These are phyloP conservation scores for Rhodocollybia butyracea DNA, from an alignment of 768 basidiomycete species.

Conservation along the genomic window DNA sequence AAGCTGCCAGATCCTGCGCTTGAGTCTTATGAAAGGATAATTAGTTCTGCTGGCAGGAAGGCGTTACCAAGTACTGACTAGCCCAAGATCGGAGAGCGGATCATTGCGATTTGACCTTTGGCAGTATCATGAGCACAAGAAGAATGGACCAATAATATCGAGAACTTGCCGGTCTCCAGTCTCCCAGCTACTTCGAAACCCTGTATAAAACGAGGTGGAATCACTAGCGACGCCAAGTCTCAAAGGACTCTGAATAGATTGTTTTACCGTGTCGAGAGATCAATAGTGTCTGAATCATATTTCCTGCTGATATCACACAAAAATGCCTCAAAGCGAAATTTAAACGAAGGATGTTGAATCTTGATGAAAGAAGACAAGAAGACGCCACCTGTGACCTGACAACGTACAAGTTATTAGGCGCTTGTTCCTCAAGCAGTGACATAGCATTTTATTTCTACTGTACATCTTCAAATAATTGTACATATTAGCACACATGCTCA, in stretches of 20 bases:
- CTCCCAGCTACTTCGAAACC: conserved; percentile 8
- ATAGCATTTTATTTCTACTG: too few species aligned
- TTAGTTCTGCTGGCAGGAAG: neutral
- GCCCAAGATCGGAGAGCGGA: conserved; percentile 3
- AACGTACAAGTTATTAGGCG: too few species aligned
- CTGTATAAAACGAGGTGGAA: neutral
- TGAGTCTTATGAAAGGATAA: conserved; percentile 32
- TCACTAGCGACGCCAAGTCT: neutral
- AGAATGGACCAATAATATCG: too few species aligned
- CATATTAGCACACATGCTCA: conserved; percentile 84
- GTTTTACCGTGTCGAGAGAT: conserved; percentile 6
- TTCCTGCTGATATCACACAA: too few species aligned
- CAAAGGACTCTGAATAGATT: neutral
- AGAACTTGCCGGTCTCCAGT: conserved; percentile 3
- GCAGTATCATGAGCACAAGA: neutral
- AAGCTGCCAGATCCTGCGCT: conserved; percentile 66
- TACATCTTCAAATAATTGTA: too few species aligned
- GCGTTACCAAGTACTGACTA: neutral
- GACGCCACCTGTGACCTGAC: too few species aligned
- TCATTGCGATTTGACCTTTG: neutral
- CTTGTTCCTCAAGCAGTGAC: too few species aligned
- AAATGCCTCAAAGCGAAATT: neutral
- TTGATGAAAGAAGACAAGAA: too few species aligned
- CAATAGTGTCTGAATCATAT: conserved; percentile 6
- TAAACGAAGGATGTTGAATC: neutral